Evolutionary conservation across 768 basidiomycete species (phyloP).

Genomic region (Cubamyces sp.): DNA sequence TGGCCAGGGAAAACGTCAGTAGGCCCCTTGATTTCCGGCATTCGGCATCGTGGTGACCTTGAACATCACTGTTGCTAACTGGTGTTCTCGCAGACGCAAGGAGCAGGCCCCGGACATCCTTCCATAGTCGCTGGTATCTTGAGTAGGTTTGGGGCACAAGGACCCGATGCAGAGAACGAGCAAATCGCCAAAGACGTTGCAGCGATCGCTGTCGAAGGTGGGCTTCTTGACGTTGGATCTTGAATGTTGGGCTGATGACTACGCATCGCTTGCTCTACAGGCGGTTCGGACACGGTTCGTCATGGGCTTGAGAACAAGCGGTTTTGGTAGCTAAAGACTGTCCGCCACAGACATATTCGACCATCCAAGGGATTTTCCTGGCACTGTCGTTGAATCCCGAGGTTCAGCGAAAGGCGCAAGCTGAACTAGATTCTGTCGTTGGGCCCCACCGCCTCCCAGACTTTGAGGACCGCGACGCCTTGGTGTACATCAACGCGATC

Average conservation of each 20-base stretch:
- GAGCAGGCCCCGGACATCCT: neutral
- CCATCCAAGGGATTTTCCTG: slow-evolving; percentile 7
- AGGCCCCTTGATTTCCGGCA: too few relatives aligned
- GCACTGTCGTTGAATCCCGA: slow-evolving; percentile 13
- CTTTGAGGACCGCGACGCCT: slow-evolving; percentile 3
- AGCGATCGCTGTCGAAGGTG: neutral
- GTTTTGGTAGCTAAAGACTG: neutral
- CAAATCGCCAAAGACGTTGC: neutral
- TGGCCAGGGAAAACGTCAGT: neutral
- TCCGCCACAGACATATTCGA: slow-evolving; percentile 5
- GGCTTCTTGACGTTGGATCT: too few relatives aligned
- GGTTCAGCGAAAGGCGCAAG: slow-evolving; percentile 12
- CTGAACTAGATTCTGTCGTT: slow-evolving; percentile 15
- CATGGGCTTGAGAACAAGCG: too few relatives aligned
- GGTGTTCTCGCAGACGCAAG: neutral
- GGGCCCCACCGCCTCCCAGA: slow-evolving; percentile 16
- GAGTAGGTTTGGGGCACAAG: neutral
- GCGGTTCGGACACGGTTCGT: slow-evolving; percentile 12
- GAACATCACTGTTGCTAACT: too few relatives aligned
- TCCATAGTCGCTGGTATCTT: neutral
- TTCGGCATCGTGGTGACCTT: too few relatives aligned
- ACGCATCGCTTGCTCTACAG: neutral
- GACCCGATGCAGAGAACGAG: neutral
- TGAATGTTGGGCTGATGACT: neutral
- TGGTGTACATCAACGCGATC: slow-evolving; percentile 18